Percentiles rank a stretch among this genome's conserved stretches.
These are phyloP conservation scores for Purpureocillium lavendulum DNA, from an alignment of 2,329 filamentous ascomycete species.

Conservation along the genomic window DNA sequence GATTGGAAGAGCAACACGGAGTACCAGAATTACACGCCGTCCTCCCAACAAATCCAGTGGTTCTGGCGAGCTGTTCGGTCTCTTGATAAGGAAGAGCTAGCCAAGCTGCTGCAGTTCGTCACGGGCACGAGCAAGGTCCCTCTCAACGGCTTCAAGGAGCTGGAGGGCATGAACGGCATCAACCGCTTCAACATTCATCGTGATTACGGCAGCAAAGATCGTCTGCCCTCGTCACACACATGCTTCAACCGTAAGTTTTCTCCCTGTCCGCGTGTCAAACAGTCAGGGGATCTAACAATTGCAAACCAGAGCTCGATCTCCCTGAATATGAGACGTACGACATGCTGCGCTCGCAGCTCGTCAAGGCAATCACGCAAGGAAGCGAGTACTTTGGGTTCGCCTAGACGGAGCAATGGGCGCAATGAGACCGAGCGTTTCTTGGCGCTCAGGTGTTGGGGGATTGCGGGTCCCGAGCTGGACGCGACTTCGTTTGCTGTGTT, in stretches of 20 bases:
- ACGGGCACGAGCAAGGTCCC: constrained; percentile 98
- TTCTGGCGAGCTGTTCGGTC: constrained; percentile 97
- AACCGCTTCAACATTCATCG: constrained; percentile 98
- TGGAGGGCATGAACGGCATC: constrained; percentile 98
- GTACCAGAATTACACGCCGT: constrained; percentile 93
- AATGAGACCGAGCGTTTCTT: not conserved
- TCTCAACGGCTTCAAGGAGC: constrained; percentile 95
- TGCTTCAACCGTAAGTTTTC: constrained; percentile 91
- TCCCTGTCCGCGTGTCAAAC: not conserved
- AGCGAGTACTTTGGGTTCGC: constrained; percentile 98
- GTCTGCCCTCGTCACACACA: constrained; percentile 91
- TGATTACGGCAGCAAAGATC: constrained; percentile 93
- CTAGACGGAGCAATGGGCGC: constrained; percentile 25
- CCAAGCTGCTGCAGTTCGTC: constrained; percentile 94
- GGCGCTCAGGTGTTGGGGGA: constrained; percentile 6
- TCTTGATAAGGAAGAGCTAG: constrained; percentile 97
- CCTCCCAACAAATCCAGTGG: constrained; percentile 96
- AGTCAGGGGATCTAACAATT: constrained; percentile 4
- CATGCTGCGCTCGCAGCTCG: constrained; percentile 72
- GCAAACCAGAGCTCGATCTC: constrained; percentile 75
- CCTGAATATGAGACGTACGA: constrained; percentile 98
- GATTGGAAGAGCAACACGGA: constrained; percentile 99
- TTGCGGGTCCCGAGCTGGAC: not conserved
- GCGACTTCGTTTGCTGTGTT: not conserved
- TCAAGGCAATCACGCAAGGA: constrained; percentile 95